Conservation (phyloP, 2,329 filamentous ascomycete species). For the Colletotrichum euphorbiae region DNA sequence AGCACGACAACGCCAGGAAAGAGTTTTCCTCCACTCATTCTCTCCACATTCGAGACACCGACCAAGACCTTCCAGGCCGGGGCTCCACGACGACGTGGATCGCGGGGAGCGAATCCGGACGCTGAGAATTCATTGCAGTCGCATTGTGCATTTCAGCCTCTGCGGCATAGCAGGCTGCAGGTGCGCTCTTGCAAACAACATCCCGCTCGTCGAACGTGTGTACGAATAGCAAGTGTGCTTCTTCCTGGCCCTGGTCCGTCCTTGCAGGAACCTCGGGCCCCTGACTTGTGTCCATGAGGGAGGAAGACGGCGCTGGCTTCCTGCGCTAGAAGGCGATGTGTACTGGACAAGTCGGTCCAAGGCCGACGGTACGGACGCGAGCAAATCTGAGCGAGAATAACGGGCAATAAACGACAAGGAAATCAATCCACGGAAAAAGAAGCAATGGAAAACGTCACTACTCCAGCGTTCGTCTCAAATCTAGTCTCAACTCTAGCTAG, state of each 20-base stretch:
- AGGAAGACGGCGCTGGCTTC: not conserved
- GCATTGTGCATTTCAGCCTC: not conserved
- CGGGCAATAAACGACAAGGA: not conserved
- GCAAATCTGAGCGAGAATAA: not conserved
- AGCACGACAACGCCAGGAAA: not conserved
- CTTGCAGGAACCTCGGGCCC: slow-evolving; percentile 7
- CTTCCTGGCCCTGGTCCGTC: not conserved
- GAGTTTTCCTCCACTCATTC: not conserved
- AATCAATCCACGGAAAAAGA: slow-evolving; percentile 23
- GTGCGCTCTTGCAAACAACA: not conserved
- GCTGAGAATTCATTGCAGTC: not conserved
- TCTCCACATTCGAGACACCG: slow-evolving; percentile 8
- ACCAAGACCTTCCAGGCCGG: slow-evolving; percentile 2
- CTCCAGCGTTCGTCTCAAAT: slow-evolving; percentile 28
- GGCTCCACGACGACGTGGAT: not conserved
- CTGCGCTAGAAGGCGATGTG: not conserved
- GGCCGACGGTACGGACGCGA: not conserved
- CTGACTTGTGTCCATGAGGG: not conserved
- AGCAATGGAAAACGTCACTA: slow-evolving; percentile 33
- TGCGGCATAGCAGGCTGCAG: slow-evolving; percentile 11
- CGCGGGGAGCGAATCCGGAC: not conserved
- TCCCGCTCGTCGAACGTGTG: not conserved
- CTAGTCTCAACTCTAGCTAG: not conserved
- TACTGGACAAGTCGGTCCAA: no score
- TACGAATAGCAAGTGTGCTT: not conserved